phyloP scores from a whole-genome alignment of 331 rosid genomes.

The Dryas integrifolia region DNA sequence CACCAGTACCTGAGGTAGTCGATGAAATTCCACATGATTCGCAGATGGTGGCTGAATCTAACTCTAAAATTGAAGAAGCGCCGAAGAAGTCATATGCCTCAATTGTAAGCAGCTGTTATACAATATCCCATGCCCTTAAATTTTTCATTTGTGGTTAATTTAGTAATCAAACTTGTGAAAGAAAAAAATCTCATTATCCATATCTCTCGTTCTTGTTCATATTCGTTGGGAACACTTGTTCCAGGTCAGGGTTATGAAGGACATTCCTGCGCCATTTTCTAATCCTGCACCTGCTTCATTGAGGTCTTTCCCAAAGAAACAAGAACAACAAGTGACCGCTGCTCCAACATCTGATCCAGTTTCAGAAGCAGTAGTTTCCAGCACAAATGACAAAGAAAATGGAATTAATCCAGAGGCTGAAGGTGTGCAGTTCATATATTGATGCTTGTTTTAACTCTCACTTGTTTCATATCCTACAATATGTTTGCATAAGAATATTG shows the following conservation, averaged over 20 bases:
- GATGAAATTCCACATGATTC: slow-evolving; percentile 59
- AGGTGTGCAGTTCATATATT: slow-evolving; percentile 42
- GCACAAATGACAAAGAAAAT: slow-evolving; percentile 33
- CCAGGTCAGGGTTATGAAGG: slow-evolving; percentile 65
- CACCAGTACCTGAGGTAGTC: slow-evolving; percentile 51
- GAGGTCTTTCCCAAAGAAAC: slow-evolving; percentile 45
- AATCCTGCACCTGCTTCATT: slow-evolving; percentile 33
- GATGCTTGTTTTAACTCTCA: background rate
- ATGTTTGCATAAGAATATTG: background rate
- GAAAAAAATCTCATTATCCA: background rate
- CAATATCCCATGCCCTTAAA: slow-evolving; percentile 6
- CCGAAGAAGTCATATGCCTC: slow-evolving; percentile 85
- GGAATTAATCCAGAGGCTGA: slow-evolving; percentile 54
- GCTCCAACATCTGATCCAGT: slow-evolving; percentile 37
- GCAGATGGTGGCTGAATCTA: slow-evolving; percentile 40
- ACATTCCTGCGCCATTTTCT: slow-evolving; percentile 35
- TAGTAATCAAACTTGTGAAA: background rate
- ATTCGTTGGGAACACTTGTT: background rate
- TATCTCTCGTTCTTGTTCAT: background rate
- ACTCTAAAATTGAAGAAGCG: slow-evolving; percentile 31
- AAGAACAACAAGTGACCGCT: slow-evolving; percentile 40
- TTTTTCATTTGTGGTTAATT: background rate
- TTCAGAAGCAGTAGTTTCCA: slow-evolving; percentile 39
- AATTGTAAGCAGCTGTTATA: slow-evolving; percentile 53
- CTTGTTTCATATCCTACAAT: background rate